These are phyloP conservation scores for Entomortierella chlamydospora DNA, from an alignment of 192 early-diverging fungal species.

Conservation along the genomic window DNA sequence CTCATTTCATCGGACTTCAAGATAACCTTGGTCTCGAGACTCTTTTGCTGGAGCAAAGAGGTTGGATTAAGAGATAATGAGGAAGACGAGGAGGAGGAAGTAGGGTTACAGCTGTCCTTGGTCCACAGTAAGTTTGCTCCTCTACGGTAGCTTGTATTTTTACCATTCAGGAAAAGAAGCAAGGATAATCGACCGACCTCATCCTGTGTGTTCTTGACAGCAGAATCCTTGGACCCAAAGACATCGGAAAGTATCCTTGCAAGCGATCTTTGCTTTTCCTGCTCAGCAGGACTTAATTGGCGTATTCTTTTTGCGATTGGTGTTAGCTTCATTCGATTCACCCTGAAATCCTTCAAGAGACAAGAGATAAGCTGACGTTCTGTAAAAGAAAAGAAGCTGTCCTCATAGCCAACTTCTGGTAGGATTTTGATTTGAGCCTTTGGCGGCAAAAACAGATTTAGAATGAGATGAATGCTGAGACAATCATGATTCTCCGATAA, in stretches of 20 bases:
- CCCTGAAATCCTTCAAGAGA: slow-evolving; percentile 34
- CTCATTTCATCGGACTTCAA: slow-evolving; percentile 10
- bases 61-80: slow-evolving; percentile 9
- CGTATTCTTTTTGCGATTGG: slow-evolving; percentile 23
- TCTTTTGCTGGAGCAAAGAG: slow-evolving; percentile 13
- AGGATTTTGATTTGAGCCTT: slow-evolving; percentile 33
- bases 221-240: slow-evolving; percentile 25
- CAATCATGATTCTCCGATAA: slow-evolving; percentile 11
- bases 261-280: slow-evolving; percentile 21
- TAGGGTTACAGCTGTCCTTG: background rate
- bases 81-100: slow-evolving; percentile 6
- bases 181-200: slow-evolving; percentile 33
- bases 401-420: slow-evolving; percentile 30
- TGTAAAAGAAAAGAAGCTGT: slow-evolving; percentile 26
- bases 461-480: slow-evolving; percentile 26
- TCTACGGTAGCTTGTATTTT: slow-evolving; percentile 32
- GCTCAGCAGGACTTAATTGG: slow-evolving; percentile 28
- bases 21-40: slow-evolving; percentile 10
- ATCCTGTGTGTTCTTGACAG: slow-evolving; percentile 24
- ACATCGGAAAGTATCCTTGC: slow-evolving; percentile 20
- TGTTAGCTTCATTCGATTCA: slow-evolving; percentile 16
- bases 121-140: slow-evolving; percentile 17
- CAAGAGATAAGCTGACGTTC: slow-evolving; percentile 23
- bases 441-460: slow-evolving; percentile 28
- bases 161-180: slow-evolving; percentile 24